Base-by-base conservation (phyloP, 169 alveolate species). In the Ophryocystis elektroscirrha region DNA sequence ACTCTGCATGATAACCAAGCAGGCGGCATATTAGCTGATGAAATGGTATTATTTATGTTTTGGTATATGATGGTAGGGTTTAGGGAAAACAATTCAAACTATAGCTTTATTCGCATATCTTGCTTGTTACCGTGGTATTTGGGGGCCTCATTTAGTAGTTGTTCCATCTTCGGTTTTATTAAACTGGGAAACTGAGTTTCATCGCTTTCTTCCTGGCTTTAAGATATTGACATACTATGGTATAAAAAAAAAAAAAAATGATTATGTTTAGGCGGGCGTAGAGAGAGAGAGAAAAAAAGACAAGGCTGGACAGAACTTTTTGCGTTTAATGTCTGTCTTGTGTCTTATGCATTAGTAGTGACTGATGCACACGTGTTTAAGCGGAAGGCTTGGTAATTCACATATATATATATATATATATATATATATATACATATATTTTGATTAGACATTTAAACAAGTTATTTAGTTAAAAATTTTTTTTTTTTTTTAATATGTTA, bases 131-230 rank as follows among this genome's bases (percentile, higher is more conserved):
- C 71, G 77, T 61, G 90, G 84, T 23, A 78, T 80, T 36, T 87
- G 96, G 96, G 99, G 99, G 0, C 97, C 97, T 3, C 97, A 93
- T 65, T 67, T 93, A 56, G 85, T 93, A 23, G 93, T 93, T n/a
- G 99, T 88, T 2, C 99, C 97, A 1, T 89, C 96, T 2, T 87
- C 96, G 44, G 90, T 93, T 38, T 73, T 93, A 50, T 69, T 88
- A 39, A 93, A 93, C 65, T 93, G 99, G 97, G 97, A 88, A 55
- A 85, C 84, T 65, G 99, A 93, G 78, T 78, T 93, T 61, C 84
- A 90, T 68, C 79, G 85, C 63, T 93, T 95, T 89, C 85, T 90
- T 48, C 99, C 99, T 0, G 91, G 94, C 15, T 83, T 90, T 58
- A 87, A 81, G 71, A 79, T 85, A 18, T 65, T 87, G 47, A 76